Percentiles rank a stretch among this genome's conserved stretches.
These are phyloP conservation scores for Aspergillus sp. DNA, from an alignment of 2,329 filamentous ascomycete species.

Conservation along the genomic window DNA sequence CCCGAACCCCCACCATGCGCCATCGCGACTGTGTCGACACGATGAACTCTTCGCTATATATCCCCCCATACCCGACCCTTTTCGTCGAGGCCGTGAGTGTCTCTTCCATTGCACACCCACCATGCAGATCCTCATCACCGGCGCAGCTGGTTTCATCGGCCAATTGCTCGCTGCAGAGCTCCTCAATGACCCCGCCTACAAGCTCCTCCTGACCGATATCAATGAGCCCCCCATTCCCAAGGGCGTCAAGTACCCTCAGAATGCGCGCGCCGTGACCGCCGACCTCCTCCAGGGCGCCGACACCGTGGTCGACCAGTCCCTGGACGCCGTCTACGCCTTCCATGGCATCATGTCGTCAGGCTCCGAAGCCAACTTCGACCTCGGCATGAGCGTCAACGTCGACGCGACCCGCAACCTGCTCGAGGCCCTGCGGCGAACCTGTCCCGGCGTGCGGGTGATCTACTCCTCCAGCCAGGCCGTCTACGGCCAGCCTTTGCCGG, in stretches of 20 bases:
- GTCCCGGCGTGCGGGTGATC: conserved; percentile 56
- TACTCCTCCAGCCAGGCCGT: conserved; percentile 64
- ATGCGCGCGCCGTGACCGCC: conserved; percentile 50
- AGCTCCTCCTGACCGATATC: conserved; percentile 58
- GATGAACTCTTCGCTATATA: not conserved
- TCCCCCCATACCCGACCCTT: not conserved
- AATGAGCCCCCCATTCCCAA: conserved; percentile 51
- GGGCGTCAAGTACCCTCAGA: conserved; percentile 48
- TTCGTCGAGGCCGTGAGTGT: not conserved
- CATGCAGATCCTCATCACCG: conserved; percentile 60
- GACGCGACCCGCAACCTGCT: conserved; percentile 57
- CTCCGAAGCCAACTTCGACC: conserved; percentile 59
- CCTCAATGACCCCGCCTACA: conserved; percentile 46
- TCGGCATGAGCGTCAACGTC: conserved; percentile 60
- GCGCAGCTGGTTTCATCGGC: conserved; percentile 63
- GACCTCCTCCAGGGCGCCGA: conserved; percentile 51
- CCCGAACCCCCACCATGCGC: conserved; percentile 6
- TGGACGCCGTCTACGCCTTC: conserved; percentile 59
- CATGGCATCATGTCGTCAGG: conserved; percentile 68
- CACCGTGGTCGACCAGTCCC: conserved; percentile 38
- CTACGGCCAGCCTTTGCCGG: conserved; percentile 57
- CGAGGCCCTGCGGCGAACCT: conserved; percentile 49
- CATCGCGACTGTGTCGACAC: conserved; percentile 1
- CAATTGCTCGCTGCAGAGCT: conserved; percentile 59
- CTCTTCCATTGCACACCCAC: conserved; percentile 1